Evolutionary conservation across 192 early-diverging fungal genomes (phyloP), one percentile per base, ranked within the genome.

Genomic region (Backusella westeae): DNA sequence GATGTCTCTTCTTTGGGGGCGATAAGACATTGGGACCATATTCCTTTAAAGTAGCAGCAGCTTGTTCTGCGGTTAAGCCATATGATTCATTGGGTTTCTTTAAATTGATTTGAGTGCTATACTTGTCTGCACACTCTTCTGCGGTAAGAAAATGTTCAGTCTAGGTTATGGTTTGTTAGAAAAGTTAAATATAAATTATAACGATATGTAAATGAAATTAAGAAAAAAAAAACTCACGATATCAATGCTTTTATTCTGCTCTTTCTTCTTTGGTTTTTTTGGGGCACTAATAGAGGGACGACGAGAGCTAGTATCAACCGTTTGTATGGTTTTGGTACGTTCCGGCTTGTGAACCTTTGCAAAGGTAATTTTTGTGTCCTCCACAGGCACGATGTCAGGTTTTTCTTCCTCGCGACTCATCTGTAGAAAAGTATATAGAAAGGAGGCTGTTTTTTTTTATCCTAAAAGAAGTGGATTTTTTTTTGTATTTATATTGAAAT

Each of bases 21-120:
- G 94, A 90, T 46, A 99, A 87, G 34, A 89, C 80, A 82, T 99
- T 99, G 36, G 89, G 96, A 0, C 97, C 97, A 71, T 95, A 81
- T 67, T 87, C 83, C 1, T 70, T 69, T 42, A 97, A 80, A n/a
- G 93, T 85, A 41, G 89, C 78, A 3, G 84, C 82, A 19, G 94
- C 96, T 41, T 89, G 90, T 8, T 81, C 83, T 0, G 84, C 32
- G 15, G 85, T 80, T 8, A 99, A 84, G 9, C 97, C 97, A 38
- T 79, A 66, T 9, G 94, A 96, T 44, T 90, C 81, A 34, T 85
- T 80, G 0, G 96, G 88, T 74, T 91, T 94, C 14, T 65, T 78
- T 12, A 80, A 39, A 78, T 94, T 85, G 75, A 94, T 82, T 35
- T 71, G 42, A 32, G 83, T 81, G 1, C 69, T 68, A 46, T 83